Evolutionary conservation across 169 alveolate species (phyloP).

Genomic region (Cardiosporidium cionae): DNA sequence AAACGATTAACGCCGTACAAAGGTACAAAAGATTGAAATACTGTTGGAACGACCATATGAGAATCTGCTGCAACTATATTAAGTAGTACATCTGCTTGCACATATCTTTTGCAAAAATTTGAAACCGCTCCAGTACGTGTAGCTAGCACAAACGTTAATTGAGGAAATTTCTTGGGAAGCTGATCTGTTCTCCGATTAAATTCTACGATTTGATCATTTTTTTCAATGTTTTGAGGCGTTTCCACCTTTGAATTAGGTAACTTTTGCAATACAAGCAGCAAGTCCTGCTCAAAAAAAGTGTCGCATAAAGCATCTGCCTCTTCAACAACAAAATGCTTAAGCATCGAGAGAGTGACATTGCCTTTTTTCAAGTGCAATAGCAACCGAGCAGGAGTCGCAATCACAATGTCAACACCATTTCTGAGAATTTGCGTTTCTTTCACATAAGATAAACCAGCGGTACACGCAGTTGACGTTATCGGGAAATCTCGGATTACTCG

Average conservation of each 20-base stretch:
- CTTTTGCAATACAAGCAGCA: not conserved
- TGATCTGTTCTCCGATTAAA: not conserved
- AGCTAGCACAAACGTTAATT: constrained; percentile 18
- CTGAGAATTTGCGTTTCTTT: constrained; percentile 21
- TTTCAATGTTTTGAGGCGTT: no score
- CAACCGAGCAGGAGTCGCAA: constrained; percentile 32
- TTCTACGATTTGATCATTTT: no score
- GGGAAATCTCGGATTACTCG: not conserved
- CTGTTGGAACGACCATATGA: constrained; percentile 4
- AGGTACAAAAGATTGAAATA: constrained; percentile 18
- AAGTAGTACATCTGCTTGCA: not conserved
- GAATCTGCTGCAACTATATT: constrained; percentile 1
- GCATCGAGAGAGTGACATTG: constrained; percentile 5
- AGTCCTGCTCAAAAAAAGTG: constrained; percentile 29
- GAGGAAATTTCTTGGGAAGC: constrained; percentile 2
- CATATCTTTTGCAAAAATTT: not conserved
- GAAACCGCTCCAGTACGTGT: constrained; percentile 22
- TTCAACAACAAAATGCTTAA: constrained; percentile 16
- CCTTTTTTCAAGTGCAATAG: constrained; percentile 28
- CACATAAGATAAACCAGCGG: constrained; percentile 25
- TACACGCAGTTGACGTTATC: not conserved
- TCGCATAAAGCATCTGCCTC: constrained; percentile 43
- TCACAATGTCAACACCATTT: constrained; percentile 26
- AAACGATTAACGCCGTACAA: constrained; percentile 9
- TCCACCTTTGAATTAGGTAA: no score